Evolutionary conservation across 1,139 yeast genomes (phyloP), one percentile per base, ranked within the genome.

Genomic region (Pichia sp.): DNA sequence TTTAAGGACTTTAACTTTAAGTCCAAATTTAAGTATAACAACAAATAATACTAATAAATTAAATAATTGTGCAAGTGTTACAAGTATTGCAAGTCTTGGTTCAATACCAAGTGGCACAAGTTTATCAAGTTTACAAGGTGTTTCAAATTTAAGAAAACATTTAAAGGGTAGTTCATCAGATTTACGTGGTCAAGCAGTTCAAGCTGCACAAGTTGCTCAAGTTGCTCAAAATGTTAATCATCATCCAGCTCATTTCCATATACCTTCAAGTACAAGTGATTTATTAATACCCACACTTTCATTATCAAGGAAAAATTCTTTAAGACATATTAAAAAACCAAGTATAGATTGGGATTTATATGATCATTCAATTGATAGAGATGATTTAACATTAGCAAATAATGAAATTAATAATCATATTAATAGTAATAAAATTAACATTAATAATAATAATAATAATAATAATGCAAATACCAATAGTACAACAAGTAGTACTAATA

Each of bases 341-440:
- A 54, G 57, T 34, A 53, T 54, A 4, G 57, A 54, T 40, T 54
- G 57, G 57, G 57, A 54, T 47, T 40, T 54, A 29, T 54, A 49
- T 41, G 53, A 52, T 39, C 50, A 45, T 31, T 40, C 38, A 10
- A 35, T 42, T 30, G 53, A 49, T 36, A 37, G 39, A 8, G 52
- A 50, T 18, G 48, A 45, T 7, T 38, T 37, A 29, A 39, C 27
- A 11, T 28, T 26, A 9, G 39, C 39, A 10, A 36, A 36, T 27
- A 25, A 27, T 4, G 2, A 32, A 4, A 32, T 9, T 36, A 18
- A 36, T 27, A 36, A 9, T 10, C 30, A 36, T 10, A 26, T 34
- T 6, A 34, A 34, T 18, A n/a, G 8, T 34, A 34, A 34, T 34
- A 7, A 32, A 8, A 7, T n/a, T 8, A 32, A 37, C 5, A n/a